Conservation (phyloP, 139 green algal genomes). For the Chlorella vulgaris region DNA sequence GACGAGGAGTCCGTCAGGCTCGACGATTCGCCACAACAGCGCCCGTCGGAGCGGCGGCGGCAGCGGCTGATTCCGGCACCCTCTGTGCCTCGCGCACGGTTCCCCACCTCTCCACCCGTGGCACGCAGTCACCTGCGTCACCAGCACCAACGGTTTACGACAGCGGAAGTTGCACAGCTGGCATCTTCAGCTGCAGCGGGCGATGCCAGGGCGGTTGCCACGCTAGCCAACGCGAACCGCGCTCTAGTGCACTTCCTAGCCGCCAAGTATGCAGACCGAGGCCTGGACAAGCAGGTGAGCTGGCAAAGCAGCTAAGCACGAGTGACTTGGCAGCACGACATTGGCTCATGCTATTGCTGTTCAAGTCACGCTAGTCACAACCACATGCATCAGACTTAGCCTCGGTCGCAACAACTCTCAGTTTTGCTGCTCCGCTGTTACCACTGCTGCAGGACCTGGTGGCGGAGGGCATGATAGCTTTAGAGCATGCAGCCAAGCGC, state of each 20-base stretch:
- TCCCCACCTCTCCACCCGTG: background rate
- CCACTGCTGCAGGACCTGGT: slow-evolving; percentile 19
- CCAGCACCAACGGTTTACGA: background rate
- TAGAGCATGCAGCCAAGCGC: background rate
- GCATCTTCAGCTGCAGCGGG: background rate
- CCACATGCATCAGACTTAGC: too few relatives aligned
- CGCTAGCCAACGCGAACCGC: background rate
- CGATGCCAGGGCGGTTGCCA: background rate
- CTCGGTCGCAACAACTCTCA: too few relatives aligned
- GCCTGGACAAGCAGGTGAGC: background rate
- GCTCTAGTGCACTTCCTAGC: background rate
- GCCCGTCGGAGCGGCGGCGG: too few relatives aligned
- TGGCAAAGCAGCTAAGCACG: background rate
- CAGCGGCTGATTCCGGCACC: too few relatives aligned
- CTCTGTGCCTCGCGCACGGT: background rate
- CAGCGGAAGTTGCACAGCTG: background rate
- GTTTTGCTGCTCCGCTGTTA: too few relatives aligned
- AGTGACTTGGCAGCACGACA: too few relatives aligned
- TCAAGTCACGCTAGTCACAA: too few relatives aligned
- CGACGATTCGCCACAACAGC: too few relatives aligned
- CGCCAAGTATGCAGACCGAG: background rate
- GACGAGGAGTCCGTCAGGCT: too few relatives aligned
- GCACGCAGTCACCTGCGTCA: background rate
- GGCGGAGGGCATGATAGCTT: background rate
- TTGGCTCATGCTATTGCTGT: too few relatives aligned